Conservation (phyloP, 805 yeast species). For the Pichia sporocuriosa region DNA sequence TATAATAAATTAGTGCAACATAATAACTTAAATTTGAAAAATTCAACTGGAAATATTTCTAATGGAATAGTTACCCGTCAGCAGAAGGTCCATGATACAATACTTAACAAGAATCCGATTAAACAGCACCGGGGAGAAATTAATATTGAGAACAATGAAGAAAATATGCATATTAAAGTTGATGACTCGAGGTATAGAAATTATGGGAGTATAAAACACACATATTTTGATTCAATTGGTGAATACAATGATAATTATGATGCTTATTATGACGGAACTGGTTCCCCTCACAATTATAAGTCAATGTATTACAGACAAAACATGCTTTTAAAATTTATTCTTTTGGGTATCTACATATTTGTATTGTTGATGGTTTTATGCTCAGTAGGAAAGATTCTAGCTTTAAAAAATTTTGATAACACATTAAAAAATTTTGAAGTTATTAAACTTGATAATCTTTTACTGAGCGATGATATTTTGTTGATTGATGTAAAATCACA, state of each 20-base stretch:
- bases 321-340: slow-evolving; percentile 16
- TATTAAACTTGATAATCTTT: slow-evolving; percentile 22
- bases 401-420: slow-evolving; percentile 25
- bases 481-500: slow-evolving; percentile 26
- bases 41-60: too few relatives aligned
- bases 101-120: too few relatives aligned
- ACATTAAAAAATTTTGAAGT: slow-evolving; percentile 22
- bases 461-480: slow-evolving; percentile 28
- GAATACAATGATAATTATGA: slow-evolving; percentile 1
- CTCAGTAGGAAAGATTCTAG: slow-evolving; percentile 17
- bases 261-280: too few relatives aligned
- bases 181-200: background rate
- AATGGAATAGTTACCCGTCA: too few relatives aligned
- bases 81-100: too few relatives aligned
- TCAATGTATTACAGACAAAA: slow-evolving; percentile 24
- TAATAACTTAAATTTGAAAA: background rate
- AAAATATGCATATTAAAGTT: background rate
- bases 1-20: background rate
- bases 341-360: slow-evolving; percentile 14
- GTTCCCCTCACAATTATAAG: slow-evolving; percentile 31
- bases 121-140: background rate
- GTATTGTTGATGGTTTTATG: slow-evolving; percentile 5
- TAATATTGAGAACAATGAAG: background rate
- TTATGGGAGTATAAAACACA: slow-evolving; percentile 4
- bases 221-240: slow-evolving; percentile 1